phyloP scores from a whole-genome alignment of 164 flowering plant genomes.

The Taxillus chinensis region DNA sequence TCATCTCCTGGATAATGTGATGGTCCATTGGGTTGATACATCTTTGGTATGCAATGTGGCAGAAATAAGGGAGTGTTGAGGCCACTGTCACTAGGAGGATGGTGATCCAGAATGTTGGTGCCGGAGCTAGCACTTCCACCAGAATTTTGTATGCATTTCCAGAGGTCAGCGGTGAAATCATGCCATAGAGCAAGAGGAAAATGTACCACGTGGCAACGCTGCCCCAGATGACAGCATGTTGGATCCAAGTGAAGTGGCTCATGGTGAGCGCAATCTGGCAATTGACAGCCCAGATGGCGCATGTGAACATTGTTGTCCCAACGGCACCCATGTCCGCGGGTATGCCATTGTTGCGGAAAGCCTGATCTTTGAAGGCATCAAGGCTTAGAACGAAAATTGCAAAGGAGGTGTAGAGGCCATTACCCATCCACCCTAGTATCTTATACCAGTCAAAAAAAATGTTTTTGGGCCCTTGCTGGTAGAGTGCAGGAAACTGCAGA shows the following conservation, averaged over 20 bases:
- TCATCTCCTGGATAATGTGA: conserved; percentile 57
- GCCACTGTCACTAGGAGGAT: conserved; percentile 31
- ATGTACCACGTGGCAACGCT: conserved; percentile 49
- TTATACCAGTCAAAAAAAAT: conserved; percentile 37
- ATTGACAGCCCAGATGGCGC: conserved; percentile 55
- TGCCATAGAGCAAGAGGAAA: conserved; percentile 30
- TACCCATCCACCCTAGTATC: conserved; percentile 51
- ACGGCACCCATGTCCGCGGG: conserved; percentile 30
- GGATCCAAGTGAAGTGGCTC: conserved; percentile 61
- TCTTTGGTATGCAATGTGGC: conserved; percentile 30
- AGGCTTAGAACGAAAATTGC: conserved; percentile 31
- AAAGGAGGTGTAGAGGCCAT: conserved; percentile 36
- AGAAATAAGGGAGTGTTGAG: conserved; percentile 40
- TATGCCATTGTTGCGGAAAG: conserved; percentile 30
- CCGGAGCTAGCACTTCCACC: conserved; percentile 34
- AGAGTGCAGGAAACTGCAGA: conserved; percentile 53
- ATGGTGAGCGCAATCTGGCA: conserved; percentile 52
- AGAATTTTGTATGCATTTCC: conserved; percentile 20
- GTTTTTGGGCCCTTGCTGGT: conserved; percentile 46
- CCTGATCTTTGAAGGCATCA: conserved; percentile 14
- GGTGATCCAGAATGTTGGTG: conserved; percentile 37
- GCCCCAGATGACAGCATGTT: conserved; percentile 59
- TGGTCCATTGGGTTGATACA: conserved; percentile 50
- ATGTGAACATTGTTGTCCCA: conserved; percentile 39
- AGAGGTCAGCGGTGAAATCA: conserved; percentile 30